phyloP scores from a whole-genome alignment of 1,284 basidiomycete species.

The Puccinia hordei region DNA sequence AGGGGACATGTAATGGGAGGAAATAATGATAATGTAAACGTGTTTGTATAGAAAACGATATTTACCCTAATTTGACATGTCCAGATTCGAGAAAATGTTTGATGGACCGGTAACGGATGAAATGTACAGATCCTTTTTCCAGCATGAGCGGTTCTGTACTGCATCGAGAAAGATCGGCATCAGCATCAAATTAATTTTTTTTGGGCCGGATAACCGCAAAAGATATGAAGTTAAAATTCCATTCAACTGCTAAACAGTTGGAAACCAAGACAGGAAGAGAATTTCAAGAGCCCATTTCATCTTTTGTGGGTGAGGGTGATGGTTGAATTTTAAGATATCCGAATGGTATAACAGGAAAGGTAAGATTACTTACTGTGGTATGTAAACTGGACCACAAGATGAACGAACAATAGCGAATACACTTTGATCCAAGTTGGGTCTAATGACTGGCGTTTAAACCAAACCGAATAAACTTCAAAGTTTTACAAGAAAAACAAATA shows the following conservation, averaged over 20 bases:
- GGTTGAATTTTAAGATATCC: no score
- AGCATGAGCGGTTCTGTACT: conserved; percentile 33
- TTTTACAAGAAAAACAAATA: background rate
- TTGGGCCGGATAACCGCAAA: background rate
- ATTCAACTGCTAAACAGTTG: background rate
- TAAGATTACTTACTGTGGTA: conserved; percentile 29
- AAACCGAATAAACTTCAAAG: background rate
- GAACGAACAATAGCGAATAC: conserved; percentile 36
- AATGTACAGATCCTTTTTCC: conserved; percentile 38
- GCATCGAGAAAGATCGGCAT: background rate
- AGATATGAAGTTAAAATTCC: background rate
- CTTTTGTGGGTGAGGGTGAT: background rate
- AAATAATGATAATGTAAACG: no score
- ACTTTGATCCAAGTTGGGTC: conserved; percentile 39
- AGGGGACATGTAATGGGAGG: no score
- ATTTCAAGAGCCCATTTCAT: no score
- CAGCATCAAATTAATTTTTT: background rate
- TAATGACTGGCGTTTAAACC: conserved; percentile 18
- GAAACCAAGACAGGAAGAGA: background rate
- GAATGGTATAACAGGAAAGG: background rate
- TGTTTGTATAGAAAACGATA: no score
- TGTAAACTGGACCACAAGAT: conserved; percentile 39
- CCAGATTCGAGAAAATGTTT: conserved; percentile 39
- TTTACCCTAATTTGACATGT: conserved; percentile 35
- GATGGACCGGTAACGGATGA: conserved; percentile 35